Evolutionary conservation across 1,284 basidiomycete genomes (phyloP).

Genomic region (Ustilago cynodontis): DNA sequence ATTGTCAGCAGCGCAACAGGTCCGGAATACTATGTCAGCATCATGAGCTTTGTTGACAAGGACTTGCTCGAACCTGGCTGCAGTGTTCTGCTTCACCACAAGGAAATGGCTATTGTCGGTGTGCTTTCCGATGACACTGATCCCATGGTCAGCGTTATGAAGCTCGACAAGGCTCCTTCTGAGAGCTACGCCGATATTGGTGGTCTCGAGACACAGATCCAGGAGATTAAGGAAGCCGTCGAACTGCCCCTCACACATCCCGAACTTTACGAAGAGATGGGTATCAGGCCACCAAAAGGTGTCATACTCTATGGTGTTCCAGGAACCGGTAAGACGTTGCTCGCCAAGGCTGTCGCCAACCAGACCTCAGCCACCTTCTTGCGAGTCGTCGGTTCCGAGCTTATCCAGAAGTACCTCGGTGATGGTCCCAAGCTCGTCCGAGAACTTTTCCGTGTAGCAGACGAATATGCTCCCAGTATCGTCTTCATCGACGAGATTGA

Average conservation of each 20-base stretch:
- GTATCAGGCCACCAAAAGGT: slow-evolving; percentile 97
- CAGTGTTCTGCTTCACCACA: slow-evolving; percentile 94
- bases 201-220: slow-evolving; percentile 95
- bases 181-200: slow-evolving; percentile 99
- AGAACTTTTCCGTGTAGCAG: slow-evolving; percentile 72
- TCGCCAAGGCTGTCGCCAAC: slow-evolving; percentile 98
- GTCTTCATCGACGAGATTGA: slow-evolving; percentile 73
- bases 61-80: slow-evolving; percentile 97
- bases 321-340: slow-evolving; percentile 96
- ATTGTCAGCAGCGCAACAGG: slow-evolving; percentile 95
- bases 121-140: slow-evolving; percentile 97
- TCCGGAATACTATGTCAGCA: slow-evolving; percentile 97
- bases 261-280: slow-evolving; percentile 99
- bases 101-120: slow-evolving; percentile 93
- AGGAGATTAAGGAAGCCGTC: slow-evolving; percentile 99
- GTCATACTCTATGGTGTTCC: slow-evolving; percentile 99
- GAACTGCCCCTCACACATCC: slow-evolving; percentile 98
- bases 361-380: slow-evolving; percentile 99
- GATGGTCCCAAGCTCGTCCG: slow-evolving; percentile 77
- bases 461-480: slow-evolving; percentile 72
- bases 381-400: slow-evolving; percentile 95
- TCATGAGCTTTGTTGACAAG: slow-evolving; percentile 99
- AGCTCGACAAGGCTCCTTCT: slow-evolving; percentile 92
- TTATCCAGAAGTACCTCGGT: slow-evolving; percentile 99
- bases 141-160: slow-evolving; percentile 98